Evolutionary conservation across 169 alveolate genomes (phyloP).

Genomic region (Theileria annulata): DNA sequence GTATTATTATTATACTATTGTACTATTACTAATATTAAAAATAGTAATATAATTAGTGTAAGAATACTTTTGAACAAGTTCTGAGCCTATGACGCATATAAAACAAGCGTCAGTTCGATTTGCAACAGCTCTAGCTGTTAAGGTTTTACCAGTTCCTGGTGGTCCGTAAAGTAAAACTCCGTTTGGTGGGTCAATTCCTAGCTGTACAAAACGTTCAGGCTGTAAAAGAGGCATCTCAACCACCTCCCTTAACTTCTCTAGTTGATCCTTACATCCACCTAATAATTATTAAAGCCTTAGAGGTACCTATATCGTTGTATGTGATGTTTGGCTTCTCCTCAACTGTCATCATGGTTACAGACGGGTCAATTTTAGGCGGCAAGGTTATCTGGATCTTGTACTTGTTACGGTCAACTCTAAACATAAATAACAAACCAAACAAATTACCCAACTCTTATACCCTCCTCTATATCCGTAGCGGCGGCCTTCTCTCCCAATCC

Average conservation of each 20-base stretch:
- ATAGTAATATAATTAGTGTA: not conserved
- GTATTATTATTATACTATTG: not conserved
- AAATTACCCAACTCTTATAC: conserved; percentile 98
- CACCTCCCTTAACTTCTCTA: conserved; percentile 95
- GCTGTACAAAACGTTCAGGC: conserved; percentile 96
- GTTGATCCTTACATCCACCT: conserved; percentile 99
- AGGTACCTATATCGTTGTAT: conserved; percentile 90
- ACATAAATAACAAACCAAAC: not conserved
- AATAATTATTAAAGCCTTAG: not conserved
- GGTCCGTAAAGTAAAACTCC: conserved; percentile 99
- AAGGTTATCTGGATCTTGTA: conserved; percentile 95
- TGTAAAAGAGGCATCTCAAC: conserved; percentile 98
- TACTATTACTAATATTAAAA: not conserved
- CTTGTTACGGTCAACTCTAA: conserved; percentile 89
- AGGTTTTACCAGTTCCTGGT: conserved; percentile 95
- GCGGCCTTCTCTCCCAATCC: conserved; percentile 98
- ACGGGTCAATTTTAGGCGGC: conserved; percentile 99
- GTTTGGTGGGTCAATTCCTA: conserved; percentile 99
- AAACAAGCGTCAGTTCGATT: conserved; percentile 98
- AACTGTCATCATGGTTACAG: conserved; percentile 99
- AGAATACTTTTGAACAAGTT: conserved; percentile 92
- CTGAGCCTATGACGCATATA: conserved; percentile 98
- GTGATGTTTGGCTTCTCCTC: conserved; percentile 99
- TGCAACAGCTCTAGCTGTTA: conserved; percentile 99
- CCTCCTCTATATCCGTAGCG: conserved; percentile 99